Percentiles rank a stretch among this genome's conserved stretches.
Conservation (phyloP, 2,329 filamentous ascomycete genomes). For the Claviceps africana region DNA sequence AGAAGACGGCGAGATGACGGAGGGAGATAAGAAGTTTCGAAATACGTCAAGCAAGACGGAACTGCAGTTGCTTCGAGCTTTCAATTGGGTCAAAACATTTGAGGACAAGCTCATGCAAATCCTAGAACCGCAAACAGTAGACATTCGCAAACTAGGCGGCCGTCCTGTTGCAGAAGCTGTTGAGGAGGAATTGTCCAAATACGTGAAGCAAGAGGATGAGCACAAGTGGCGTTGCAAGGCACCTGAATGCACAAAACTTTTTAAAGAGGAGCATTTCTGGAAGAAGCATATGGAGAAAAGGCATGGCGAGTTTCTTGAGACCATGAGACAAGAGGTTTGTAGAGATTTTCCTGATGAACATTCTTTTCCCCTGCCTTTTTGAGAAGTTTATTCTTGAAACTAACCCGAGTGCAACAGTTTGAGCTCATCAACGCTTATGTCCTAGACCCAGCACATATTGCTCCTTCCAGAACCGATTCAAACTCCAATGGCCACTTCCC, state of each 20-base stretch:
- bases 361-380: not conserved
- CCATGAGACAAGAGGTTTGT: conserved; percentile 63
- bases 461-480: conserved; percentile 80
- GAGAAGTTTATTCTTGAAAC: conserved; percentile 2
- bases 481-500: conserved; percentile 96
- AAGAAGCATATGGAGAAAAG: conserved; percentile 95
- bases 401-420: conserved; percentile 38
- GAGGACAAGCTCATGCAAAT: conserved; percentile 93
- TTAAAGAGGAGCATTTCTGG: conserved; percentile 97
- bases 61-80: conserved; percentile 84
- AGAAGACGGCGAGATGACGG: conserved; percentile 35
- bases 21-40: conserved; percentile 58
- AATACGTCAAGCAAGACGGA: conserved; percentile 63
- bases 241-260: conserved; percentile 88
- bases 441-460: conserved; percentile 85
- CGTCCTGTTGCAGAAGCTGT: conserved; percentile 74
- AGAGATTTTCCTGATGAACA: conserved; percentile 32
- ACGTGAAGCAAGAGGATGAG: conserved; percentile 94
- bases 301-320: conserved; percentile 75
- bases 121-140: conserved; percentile 74
- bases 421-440: conserved; percentile 89
- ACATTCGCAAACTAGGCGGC: conserved; percentile 82
- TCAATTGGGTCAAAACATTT: conserved; percentile 98
- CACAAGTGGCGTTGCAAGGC: conserved; percentile 95
- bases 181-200: conserved; percentile 73